Percentiles rank a stretch among this genome's conserved stretches.
Evolutionary conservation across 345 rosid species (phyloP).

Genomic region (Murraya paniculata): DNA sequence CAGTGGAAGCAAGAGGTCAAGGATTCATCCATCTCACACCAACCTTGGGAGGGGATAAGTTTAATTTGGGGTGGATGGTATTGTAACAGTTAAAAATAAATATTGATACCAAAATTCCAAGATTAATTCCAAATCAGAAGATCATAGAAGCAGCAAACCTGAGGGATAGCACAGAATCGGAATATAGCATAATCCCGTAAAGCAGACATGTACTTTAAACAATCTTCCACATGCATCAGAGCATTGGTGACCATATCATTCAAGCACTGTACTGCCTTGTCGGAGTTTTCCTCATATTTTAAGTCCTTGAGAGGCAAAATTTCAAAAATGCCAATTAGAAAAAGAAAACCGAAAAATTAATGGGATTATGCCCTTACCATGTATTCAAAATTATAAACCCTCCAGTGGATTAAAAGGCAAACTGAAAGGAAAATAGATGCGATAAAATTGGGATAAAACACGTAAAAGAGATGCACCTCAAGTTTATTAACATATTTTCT

Average conservation of each 20-base stretch:
- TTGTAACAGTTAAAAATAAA: neutral
- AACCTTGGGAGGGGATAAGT: neutral
- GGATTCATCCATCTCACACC: neutral
- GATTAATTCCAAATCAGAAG: neutral
- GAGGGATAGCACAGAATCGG: slow-evolving; percentile 93
- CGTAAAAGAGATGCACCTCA: slow-evolving; percentile 50
- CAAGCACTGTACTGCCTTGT: slow-evolving; percentile 81
- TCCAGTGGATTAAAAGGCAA: neutral
- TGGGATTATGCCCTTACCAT: neutral
- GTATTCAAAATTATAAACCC: neutral
- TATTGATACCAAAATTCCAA: neutral
- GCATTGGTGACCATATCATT: slow-evolving; percentile 96
- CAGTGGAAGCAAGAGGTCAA: neutral
- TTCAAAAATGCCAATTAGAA: slow-evolving; percentile 5
- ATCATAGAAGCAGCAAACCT: slow-evolving; percentile 35
- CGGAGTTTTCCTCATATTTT: slow-evolving; percentile 77
- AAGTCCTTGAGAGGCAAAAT: slow-evolving; percentile 55
- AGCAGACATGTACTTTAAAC: slow-evolving; percentile 67
- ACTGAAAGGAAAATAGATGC: neutral
- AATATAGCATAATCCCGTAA: slow-evolving; percentile 70
- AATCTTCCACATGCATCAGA: slow-evolving; percentile 69
- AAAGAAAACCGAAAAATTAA: neutral
- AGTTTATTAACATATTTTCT: slow-evolving; percentile 84
- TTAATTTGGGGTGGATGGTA: neutral
- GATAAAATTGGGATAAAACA: slow-evolving; percentile 6